Conservation (phyloP, 495 filamentous ascomycete genomes). For the Penicillium chermesinum region DNA sequence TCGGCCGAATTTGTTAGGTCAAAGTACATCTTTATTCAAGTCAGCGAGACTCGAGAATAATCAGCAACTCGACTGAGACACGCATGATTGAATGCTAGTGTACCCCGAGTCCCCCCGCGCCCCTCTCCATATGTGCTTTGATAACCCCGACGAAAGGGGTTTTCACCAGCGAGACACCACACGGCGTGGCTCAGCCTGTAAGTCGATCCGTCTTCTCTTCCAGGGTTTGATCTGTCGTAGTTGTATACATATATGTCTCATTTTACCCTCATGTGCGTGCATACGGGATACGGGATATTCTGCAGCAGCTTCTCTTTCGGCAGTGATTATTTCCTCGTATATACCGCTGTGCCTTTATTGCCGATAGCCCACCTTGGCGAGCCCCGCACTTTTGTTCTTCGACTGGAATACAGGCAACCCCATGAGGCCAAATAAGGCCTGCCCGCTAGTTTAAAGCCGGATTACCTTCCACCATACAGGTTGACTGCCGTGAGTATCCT, state of each 20-base stretch:
- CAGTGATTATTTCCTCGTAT: too few relatives aligned
- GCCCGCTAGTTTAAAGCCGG: conserved; percentile 41
- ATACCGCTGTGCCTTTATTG: too few relatives aligned
- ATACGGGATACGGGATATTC: conserved; percentile 41
- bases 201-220: too few relatives aligned
- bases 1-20: not conserved
- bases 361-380: too few relatives aligned
- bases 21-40: not conserved
- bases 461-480: conserved; percentile 33
- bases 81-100: too few relatives aligned
- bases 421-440: conserved; percentile 43
- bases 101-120: too few relatives aligned
- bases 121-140: conserved; percentile 46
- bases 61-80: conserved; percentile 46
- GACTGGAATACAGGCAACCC: too few relatives aligned
- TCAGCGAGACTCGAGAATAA: conserved; percentile 35
- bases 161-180: conserved; percentile 45
- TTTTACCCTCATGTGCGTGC: conserved; percentile 30
- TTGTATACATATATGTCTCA: too few relatives aligned
- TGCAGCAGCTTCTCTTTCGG: conserved; percentile 39
- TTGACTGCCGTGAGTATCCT: conserved; percentile 49
- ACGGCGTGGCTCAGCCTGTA: too few relatives aligned
- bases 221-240: too few relatives aligned
- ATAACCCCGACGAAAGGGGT: conserved; percentile 51
- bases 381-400: too few relatives aligned